These are phyloP conservation scores for Gastrodia elata DNA, from an alignment of 106 monocot species.

Conservation along the genomic window DNA sequence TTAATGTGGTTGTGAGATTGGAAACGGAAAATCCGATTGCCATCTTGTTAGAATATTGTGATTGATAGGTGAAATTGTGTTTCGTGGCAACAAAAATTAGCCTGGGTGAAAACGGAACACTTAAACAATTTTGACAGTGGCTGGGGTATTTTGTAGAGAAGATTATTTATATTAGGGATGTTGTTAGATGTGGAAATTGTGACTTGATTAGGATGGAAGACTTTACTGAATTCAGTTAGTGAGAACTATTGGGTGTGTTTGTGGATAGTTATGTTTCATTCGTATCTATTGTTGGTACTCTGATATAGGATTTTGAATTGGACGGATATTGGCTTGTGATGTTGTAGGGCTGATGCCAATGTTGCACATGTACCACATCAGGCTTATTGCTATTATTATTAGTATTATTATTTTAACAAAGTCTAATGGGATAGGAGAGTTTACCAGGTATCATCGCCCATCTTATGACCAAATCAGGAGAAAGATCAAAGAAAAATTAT, in stretches of 20 bases:
- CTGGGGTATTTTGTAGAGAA: not conserved
- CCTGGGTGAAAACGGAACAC: not conserved
- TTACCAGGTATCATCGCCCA: no score
- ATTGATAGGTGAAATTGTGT: not conserved
- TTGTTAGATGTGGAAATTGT: not conserved
- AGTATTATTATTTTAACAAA: not conserved
- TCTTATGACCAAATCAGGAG: not conserved
- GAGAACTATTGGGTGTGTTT: not conserved
- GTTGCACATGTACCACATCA: not conserved
- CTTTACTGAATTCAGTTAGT: not conserved
- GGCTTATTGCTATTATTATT: no score
- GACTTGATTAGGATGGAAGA: not conserved
- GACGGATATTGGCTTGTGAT: not conserved
- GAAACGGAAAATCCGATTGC: not conserved
- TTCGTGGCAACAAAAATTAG: not conserved
- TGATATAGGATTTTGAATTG: no score
- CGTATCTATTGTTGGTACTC: not conserved
- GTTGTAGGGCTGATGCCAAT: not conserved
- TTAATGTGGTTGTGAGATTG: not conserved
- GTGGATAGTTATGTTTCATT: not conserved
- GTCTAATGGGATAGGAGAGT: not conserved
- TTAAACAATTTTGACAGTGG: not conserved
- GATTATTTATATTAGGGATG: not conserved
- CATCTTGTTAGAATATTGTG: not conserved
- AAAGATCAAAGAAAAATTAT: not conserved